Percentiles rank a stretch among this genome's conserved stretches.
Conservation (phyloP, 2,329 filamentous ascomycete genomes). For the Alternaria sp. region DNA sequence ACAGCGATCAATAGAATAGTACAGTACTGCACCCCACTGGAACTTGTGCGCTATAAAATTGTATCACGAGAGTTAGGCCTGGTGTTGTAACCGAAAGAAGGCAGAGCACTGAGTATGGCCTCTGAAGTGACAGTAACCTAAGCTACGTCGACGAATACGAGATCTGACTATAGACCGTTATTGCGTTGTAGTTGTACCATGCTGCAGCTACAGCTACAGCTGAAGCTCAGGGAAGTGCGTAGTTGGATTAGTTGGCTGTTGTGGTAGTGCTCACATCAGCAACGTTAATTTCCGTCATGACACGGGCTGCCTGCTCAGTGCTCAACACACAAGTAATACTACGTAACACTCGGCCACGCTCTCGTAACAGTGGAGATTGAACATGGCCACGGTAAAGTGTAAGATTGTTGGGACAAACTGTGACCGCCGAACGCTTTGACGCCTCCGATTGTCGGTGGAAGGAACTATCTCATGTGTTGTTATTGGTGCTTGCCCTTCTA, state of each 20-base stretch:
- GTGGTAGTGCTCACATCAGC: slow-evolving; percentile 6
- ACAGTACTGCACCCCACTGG: slow-evolving; percentile 25
- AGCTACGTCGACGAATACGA: slow-evolving; percentile 9
- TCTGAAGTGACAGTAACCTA: neutral
- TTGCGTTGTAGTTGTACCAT: neutral
- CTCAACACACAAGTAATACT: neutral
- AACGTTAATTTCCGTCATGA: neutral
- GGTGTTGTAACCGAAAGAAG: slow-evolving; percentile 11
- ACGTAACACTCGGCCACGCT: neutral
- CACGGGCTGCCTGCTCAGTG: slow-evolving; percentile 6
- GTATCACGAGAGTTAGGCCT: slow-evolving; percentile 11
- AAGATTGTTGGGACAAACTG: neutral
- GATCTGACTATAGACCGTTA: neutral
- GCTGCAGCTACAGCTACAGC: neutral
- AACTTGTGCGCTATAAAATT: slow-evolving; percentile 21
- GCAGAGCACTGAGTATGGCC: neutral
- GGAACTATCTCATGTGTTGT: too few species aligned
- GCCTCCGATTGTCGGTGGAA: too few species aligned
- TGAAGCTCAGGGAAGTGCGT: slow-evolving; percentile 3
- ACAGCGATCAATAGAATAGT: slow-evolving; percentile 44
- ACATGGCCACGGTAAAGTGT: slow-evolving; percentile 9
- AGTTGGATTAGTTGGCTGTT: neutral
- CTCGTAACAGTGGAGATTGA: slow-evolving; percentile 6
- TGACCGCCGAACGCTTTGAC: slow-evolving; percentile 2
- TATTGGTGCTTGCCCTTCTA: too few species aligned